phyloP scores from a whole-genome alignment of 2,329 filamentous ascomycete species.

The Tolypocladium tropicale region DNA sequence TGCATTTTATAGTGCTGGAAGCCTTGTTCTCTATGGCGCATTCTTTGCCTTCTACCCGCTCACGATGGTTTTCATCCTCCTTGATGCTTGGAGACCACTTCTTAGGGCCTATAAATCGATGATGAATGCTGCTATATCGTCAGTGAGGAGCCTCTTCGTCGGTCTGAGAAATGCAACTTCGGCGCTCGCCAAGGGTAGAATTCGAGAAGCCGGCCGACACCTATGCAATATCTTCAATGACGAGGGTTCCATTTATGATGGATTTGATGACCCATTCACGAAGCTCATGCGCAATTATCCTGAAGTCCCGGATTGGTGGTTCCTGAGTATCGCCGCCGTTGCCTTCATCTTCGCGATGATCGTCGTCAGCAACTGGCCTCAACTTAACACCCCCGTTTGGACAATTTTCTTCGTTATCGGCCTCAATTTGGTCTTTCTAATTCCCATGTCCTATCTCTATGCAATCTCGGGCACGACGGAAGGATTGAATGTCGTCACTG shows the following conservation, averaged over 20 bases:
- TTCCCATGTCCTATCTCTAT: constrained; percentile 29
- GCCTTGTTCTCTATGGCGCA: constrained; percentile 18
- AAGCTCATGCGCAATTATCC: constrained; percentile 31
- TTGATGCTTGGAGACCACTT: constrained; percentile 23
- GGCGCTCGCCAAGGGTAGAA: constrained; percentile 19
- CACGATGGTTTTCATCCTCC: constrained; percentile 23
- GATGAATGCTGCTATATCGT: constrained; percentile 8
- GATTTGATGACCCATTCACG: constrained; percentile 30
- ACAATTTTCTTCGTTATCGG: constrained; percentile 20
- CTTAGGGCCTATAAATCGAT: constrained; percentile 20
- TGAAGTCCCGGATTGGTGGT: constrained; percentile 40
- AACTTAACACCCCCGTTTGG: constrained; percentile 18
- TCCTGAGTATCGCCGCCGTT: constrained; percentile 10
- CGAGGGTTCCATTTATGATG: constrained; percentile 28
- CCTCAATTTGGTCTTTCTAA: constrained; percentile 27
- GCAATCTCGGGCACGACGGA: constrained; percentile 32
- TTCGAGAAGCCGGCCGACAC: constrained; percentile 16
- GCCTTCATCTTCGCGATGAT: constrained; percentile 23
- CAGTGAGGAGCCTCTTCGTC: constrained; percentile 3
- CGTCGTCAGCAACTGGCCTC: constrained; percentile 16
- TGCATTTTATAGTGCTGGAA: constrained; percentile 21
- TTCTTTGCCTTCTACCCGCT: constrained; percentile 22
- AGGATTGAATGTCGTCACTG: constrained; percentile 38
- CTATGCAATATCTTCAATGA: constrained; percentile 22
- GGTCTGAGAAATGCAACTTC: constrained; percentile 15